A percentile compares a stretch with the other conserved stretches of the same genome.
Conservation (phyloP, 805 yeast species). For the Saturnispora bothae region DNA sequence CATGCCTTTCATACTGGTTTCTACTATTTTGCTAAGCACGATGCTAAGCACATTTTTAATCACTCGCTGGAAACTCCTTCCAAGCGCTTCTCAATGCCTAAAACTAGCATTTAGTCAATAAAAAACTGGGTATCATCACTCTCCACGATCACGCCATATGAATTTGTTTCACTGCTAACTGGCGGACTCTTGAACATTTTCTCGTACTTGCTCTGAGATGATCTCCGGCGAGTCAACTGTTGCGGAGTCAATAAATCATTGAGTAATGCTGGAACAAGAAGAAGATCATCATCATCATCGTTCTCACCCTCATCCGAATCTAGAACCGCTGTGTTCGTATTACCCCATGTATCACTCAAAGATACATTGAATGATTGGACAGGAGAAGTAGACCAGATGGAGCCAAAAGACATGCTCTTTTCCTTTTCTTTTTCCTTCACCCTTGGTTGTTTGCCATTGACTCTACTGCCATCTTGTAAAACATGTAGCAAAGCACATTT, state of each 20-base stretch:
- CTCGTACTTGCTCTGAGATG: conserved; percentile 29
- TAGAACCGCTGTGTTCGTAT: not conserved
- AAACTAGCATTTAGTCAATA: too few relatives aligned
- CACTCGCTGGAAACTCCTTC: too few relatives aligned
- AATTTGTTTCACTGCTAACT: conserved; percentile 6
- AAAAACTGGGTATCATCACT: conserved; percentile 27
- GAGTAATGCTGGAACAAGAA: conserved; percentile 71
- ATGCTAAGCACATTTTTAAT: too few relatives aligned
- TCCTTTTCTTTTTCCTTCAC: not conserved
- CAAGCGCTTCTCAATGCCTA: too few relatives aligned
- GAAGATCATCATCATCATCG: conserved; percentile 39
- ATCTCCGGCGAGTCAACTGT: conserved; percentile 57
- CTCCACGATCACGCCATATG: too few relatives aligned
- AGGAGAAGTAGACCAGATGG: not conserved
- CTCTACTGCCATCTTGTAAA: conserved; percentile 78
- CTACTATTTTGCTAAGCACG: conserved; percentile 13
- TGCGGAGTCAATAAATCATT: conserved; percentile 77
- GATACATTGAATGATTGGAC: not conserved
- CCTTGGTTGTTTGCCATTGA: conserved; percentile 17
- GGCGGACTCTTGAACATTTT: conserved; percentile 7
- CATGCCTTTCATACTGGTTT: not conserved
- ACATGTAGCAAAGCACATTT: conserved; percentile 93
- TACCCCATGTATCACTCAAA: not conserved
- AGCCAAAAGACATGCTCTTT: not conserved
- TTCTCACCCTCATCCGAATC: not conserved